Base-by-base conservation (phyloP, 2,329 filamentous ascomycete species). In the Beauveria sp. region DNA sequence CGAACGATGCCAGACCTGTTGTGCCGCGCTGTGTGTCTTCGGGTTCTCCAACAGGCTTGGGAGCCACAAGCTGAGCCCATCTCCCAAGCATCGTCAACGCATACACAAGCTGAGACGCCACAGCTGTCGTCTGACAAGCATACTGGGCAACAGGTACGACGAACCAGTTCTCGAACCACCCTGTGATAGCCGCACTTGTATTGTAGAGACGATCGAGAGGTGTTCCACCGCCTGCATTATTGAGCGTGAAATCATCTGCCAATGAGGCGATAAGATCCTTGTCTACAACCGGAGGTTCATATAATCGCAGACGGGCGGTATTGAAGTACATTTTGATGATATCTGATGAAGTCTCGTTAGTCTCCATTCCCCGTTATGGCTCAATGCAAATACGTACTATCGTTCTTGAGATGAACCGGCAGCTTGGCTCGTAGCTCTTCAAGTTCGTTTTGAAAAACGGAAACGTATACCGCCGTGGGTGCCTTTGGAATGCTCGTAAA, bases 121-220 rank as follows among this genome's bases (percentile, higher is more conserved):
- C 67, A 0, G 77, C 71, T 9, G 82, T 76, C 0, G 82, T 79
- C 26, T 82, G 71, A 34, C 75, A 72, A 62, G 78, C 77, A 60
- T 80, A 82, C 3, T 74, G 69, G 0, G 69, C 65, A 0, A 76
- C 69, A 0, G 82, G 77, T 0, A 84, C 69, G 0, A 73, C 67
- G 2, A 80, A 71, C 74, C 80, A 82, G 43, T 72, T 72, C 2
- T 81, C 76, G 54, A 84, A 83, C 71, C 79, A 85, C 0, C 70
- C 68, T 43, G 75, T 77, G 0, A 83, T 67, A 1, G 81, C 78
- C 18, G 73, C 71, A 50, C 79, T 77, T 4, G 80, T 79, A 26
- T 77, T 76, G 64, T 80, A 82, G 10, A 85, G 77, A 3, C 77
- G 71, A 61, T 84, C 80, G 2, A 84, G 72, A 0, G 77, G 75